Evolutionary conservation across 805 yeast species (phyloP), one percentile per base, ranked within the genome.

Genomic region (Jamesozyma spencerorum): DNA sequence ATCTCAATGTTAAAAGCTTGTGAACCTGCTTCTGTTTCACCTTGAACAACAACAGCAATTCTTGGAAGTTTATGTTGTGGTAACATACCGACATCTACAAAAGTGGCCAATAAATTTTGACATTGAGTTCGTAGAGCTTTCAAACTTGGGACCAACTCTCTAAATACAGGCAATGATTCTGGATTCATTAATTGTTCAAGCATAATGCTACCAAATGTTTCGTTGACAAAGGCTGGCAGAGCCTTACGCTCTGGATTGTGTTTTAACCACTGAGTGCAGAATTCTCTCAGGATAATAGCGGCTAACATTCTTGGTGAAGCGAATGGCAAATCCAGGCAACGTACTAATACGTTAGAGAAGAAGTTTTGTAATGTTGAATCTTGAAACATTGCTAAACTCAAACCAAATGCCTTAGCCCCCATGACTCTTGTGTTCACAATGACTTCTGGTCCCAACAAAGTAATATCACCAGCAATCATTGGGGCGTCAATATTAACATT

Each of bases 1-100:
- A 75, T 74, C 33, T 74, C 82, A 31, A 92, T 58, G 13, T 86
- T 75, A 63, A 92, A 92, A 0, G 97, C 97, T 51, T 81, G 87
- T 1, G 94, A 86, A 2, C 96, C 97, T 2, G 97, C 95, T 44
- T 85, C 94, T 1, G 77, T 70, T 56, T 92, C 97, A 28, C 98
- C 98, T 60, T 87, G 90, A 3, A 90, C 96, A 8, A 88, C 78
- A 4, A 87, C 79, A 0, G 98, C 92, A 15, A 92, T 60, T 40
- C 79, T 83, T 0, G 97, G 97, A 4, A 86, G 59, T 55, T 80
- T 81, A 17, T 73, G 68, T 11, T 77, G 73, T 1, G 90, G 70
- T 17, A 90, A 60, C 58, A 81, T 82, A 4, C 90, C 96, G 26
- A 70, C 74, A 37, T 81, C 86, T 31, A 79, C 74, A 60, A 92